Base-by-base conservation (phyloP, 1,284 basidiomycete species). In the Ganoderma meredithae region DNA sequence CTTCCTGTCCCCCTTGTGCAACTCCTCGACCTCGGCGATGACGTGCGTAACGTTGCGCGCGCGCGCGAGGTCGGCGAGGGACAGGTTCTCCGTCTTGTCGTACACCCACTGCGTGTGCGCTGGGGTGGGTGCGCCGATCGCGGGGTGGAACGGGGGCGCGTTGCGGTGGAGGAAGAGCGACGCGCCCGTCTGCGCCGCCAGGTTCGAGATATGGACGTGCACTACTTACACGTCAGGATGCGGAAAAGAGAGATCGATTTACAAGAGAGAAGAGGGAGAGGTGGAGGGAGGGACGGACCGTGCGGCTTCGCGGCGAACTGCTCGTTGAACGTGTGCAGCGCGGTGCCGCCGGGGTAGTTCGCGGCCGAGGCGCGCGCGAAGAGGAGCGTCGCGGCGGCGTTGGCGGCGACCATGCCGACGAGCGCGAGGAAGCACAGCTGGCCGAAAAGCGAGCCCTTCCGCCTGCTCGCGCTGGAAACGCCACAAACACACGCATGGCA, bases 341-440 rank as follows among this genome's bases (percentile, higher is more conserved):
- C 94, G 7, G 85, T 79, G 0, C 97, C 97, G 1, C 97, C 97
- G 0, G 97, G 96, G 76, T 99, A 99, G 80, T 99, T 99, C 64
- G 79, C 78, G 52, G 85, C 83, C 4, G 94, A 95, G 0, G 92
- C 83, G 44, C 80, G 79, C 0, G 88, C 87, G 3, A 88, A 82
- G 22, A 92, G 72, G 13, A 79, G 69, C 0, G 92, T 93, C 9
- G 83, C 77, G 0, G 81, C 61, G 2, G 86, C 65, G 72, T 95
- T 95, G 52, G 78, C 74, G 0, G 80, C 69, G 2, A 95, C 70
- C n/a, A 86, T 73, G 9, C 82, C 85, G 1, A 84, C 68, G 0
- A 89, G 79, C 12, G 77, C 67, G 2, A 88, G 72, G 74, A 84
- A 82, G 27, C 79, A 67, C 0, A 90, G n/a, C 39, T 83, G 79